Evolutionary conservation across 2,329 filamentous ascomycete species (phyloP).

Genomic region (Periconia sp.): DNA sequence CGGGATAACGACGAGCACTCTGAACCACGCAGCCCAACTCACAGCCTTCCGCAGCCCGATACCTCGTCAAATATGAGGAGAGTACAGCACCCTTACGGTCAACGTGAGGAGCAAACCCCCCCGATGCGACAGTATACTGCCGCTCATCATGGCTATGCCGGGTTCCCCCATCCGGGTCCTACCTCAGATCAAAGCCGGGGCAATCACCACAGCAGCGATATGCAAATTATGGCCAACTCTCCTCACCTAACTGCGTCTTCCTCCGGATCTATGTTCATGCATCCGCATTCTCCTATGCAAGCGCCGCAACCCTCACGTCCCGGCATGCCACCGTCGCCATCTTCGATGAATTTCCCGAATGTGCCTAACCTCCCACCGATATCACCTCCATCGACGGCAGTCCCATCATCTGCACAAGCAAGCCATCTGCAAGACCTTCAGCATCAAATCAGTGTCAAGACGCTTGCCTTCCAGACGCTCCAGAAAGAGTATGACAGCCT

Average conservation of each 20-base stretch:
- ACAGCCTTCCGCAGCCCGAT: conserved; percentile 17
- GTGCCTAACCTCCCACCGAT: conserved; percentile 27
- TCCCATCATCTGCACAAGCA: conserved; percentile 39
- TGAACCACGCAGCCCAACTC: conserved; percentile 16
- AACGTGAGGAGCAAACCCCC: conserved; percentile 29
- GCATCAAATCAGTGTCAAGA: conserved; percentile 61
- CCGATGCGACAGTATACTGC: conserved; percentile 18
- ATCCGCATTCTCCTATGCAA: conserved; percentile 34
- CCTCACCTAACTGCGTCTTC: conserved; percentile 47
- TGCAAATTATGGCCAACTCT: conserved; percentile 20
- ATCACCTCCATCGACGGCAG: conserved; percentile 27
- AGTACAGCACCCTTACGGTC: conserved; percentile 26
- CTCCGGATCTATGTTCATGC: conserved; percentile 49
- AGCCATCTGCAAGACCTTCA: conserved; percentile 58
- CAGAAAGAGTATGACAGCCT: conserved; percentile 62
- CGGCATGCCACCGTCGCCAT: conserved; percentile 37
- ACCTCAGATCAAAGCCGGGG: conserved; percentile 26
- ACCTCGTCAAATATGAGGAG: conserved; percentile 28
- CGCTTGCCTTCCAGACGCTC: conserved; percentile 58
- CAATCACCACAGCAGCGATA: conserved; percentile 22
- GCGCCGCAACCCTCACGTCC: conserved; percentile 27
- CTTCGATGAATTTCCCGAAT: conserved; percentile 33
- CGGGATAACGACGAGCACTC: conserved; percentile 21
- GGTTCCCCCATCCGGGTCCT: conserved; percentile 17
- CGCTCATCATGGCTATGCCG: conserved; percentile 17